These are phyloP conservation scores for Penicillium argentinense DNA, from an alignment of 495 filamentous ascomycete genomes.

Conservation along the genomic window DNA sequence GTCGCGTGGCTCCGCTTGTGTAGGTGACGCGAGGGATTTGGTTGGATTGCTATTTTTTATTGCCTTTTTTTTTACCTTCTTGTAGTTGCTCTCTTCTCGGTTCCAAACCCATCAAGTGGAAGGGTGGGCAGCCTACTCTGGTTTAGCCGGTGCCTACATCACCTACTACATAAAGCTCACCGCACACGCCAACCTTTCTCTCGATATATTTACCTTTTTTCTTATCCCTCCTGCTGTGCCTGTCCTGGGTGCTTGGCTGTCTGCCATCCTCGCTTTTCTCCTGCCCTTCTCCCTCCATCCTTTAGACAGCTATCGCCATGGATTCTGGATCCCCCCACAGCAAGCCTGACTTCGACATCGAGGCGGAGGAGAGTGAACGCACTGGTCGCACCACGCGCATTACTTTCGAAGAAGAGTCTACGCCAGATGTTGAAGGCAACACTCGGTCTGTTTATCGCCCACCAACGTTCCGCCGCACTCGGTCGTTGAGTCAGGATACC, in stretches of 20 bases:
- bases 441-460: slow-evolving; percentile 26
- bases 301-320: slow-evolving; percentile 11
- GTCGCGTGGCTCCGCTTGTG: slow-evolving; percentile 21
- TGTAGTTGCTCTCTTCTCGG: slow-evolving; percentile 4
- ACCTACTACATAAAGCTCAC: slow-evolving; percentile 16
- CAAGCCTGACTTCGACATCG: slow-evolving; percentile 19
- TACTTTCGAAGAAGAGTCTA: slow-evolving; percentile 21
- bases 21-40: not conserved
- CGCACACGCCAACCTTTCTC: not conserved
- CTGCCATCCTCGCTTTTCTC: slow-evolving; percentile 4
- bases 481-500: slow-evolving; percentile 26
- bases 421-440: slow-evolving; percentile 16
- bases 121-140: not conserved
- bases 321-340: slow-evolving; percentile 3
- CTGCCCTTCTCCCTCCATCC: not conserved
- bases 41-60: slow-evolving; percentile 1
- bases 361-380: slow-evolving; percentile 19
- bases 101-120: slow-evolving; percentile 14
- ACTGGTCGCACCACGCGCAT: slow-evolving; percentile 16
- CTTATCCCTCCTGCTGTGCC: slow-evolving; percentile 8
- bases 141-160: not conserved
- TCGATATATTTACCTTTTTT: not conserved
- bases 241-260: slow-evolving; percentile 14
- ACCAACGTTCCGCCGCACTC: slow-evolving; percentile 15
- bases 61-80: not conserved